Evolutionary conservation across 805 yeast species (phyloP).

Genomic region (Saturnispora silvae): DNA sequence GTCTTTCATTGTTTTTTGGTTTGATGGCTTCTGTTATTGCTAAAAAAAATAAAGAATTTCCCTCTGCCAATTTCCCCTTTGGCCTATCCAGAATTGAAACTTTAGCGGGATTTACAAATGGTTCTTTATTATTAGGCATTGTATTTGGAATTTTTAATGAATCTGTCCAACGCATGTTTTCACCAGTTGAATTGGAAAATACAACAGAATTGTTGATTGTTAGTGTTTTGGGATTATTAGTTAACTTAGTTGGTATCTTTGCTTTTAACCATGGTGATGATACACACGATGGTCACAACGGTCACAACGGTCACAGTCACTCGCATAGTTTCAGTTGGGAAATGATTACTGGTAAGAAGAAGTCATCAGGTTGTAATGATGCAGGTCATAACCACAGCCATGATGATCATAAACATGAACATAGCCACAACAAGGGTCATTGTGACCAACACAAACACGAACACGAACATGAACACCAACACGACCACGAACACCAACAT

Average conservation of each 20-base stretch:
- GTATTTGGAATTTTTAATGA: conserved; percentile 82
- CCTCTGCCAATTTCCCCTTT: conserved; percentile 54
- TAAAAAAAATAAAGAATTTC: conserved; percentile 19
- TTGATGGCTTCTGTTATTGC: conserved; percentile 63
- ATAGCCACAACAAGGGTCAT: conserved; percentile 1
- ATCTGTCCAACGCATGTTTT: conserved; percentile 68
- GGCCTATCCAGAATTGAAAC: conserved; percentile 82
- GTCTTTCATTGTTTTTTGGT: conserved; percentile 83
- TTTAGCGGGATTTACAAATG: conserved; percentile 92
- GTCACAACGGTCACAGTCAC: conserved; percentile 24
- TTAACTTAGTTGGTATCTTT: conserved; percentile 84
- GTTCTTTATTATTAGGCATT: conserved; percentile 76
- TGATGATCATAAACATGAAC: neutral
- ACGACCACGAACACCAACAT: conserved; percentile 1
- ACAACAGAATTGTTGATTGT: conserved; percentile 82
- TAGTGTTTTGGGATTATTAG: conserved; percentile 72
- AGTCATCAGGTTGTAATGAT: neutral
- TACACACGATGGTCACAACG: conserved; percentile 18
- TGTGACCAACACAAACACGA: neutral
- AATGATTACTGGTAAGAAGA: neutral
- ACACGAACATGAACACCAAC: conserved; percentile 2
- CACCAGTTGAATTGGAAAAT: conserved; percentile 68
- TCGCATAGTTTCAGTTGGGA: conserved; percentile 10
- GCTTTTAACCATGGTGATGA: conserved; percentile 65
- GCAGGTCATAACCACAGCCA: neutral